These are phyloP conservation scores for Chrysosporium keratinophilum DNA, from an alignment of 2,329 filamentous ascomycete genomes.

Conservation along the genomic window DNA sequence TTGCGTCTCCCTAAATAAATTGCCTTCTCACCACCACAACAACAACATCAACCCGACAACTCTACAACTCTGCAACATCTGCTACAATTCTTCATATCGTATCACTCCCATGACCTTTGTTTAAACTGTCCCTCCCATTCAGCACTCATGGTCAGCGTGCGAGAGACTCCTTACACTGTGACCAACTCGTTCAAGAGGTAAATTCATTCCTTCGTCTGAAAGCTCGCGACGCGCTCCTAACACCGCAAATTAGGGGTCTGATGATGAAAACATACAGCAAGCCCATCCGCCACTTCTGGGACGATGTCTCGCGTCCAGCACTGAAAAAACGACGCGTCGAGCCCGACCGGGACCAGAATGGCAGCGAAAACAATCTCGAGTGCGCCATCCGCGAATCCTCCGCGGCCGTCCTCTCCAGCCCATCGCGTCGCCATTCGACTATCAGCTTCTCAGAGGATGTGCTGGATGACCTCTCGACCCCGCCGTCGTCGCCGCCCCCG, in stretches of 20 bases:
- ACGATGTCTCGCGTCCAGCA: constrained; percentile 34
- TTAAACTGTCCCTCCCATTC: background rate
- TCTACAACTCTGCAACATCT: background rate
- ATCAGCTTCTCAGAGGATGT: constrained; percentile 35
- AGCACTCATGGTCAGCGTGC: constrained; percentile 17
- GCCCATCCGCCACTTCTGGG: constrained; percentile 39
- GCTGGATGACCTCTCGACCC: constrained; percentile 38
- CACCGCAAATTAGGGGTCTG: constrained; percentile 32
- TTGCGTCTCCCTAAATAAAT: no score
- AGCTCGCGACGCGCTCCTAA: constrained; percentile 13
- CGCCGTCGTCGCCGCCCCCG: constrained; percentile 44
- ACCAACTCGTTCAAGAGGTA: constrained; percentile 44
- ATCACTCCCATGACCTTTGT: background rate
- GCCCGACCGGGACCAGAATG: constrained; percentile 24
- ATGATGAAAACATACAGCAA: constrained; percentile 42
- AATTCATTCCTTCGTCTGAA: constrained; percentile 12
- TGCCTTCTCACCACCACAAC: no score
- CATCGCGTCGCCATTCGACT: constrained; percentile 40
- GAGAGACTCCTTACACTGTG: constrained; percentile 42
- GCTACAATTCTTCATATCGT: background rate
- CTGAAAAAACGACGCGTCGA: constrained; percentile 38
- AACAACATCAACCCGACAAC: no score
- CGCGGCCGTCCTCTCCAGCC: constrained; percentile 36
- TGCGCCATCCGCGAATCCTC: constrained; percentile 41
- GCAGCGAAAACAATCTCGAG: constrained; percentile 37